These are phyloP conservation scores for Phellopilus nigrolimitatus DNA, from an alignment of 1,284 basidiomycete species.

Conservation along the genomic window DNA sequence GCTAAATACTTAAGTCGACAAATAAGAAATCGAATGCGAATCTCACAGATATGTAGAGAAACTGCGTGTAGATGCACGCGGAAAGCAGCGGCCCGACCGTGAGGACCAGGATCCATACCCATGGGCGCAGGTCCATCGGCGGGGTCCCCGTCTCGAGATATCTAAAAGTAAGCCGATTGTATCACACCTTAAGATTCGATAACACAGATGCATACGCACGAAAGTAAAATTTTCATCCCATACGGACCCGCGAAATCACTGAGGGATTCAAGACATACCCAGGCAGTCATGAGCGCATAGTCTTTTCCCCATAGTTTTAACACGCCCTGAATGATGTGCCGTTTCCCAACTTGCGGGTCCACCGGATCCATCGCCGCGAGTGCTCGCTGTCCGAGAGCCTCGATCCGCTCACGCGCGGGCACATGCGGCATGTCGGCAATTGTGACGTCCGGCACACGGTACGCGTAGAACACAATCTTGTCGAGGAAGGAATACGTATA, in stretches of 20 bases:
- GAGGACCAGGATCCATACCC: constrained; percentile 19
- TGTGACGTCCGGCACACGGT: constrained; percentile 15
- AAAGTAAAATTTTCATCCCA: no score
- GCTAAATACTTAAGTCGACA: not conserved
- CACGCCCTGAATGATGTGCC: constrained; percentile 15
- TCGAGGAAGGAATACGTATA: constrained; percentile 14
- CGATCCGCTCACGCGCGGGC: constrained; percentile 3
- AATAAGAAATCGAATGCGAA: not conserved
- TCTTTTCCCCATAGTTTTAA: no score
- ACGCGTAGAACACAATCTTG: constrained; percentile 16
- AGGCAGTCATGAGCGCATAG: no score
- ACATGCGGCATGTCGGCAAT: constrained; percentile 18
- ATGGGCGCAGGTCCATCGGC: constrained; percentile 7
- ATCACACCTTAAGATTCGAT: not conserved
- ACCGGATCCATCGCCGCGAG: constrained; percentile 5
- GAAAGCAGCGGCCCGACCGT: constrained; percentile 12
- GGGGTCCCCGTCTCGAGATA: constrained; percentile 17
- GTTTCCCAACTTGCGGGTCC: constrained; percentile 14
- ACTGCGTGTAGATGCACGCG: constrained; percentile 10
- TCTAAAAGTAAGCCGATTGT: not conserved
- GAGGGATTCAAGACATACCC: no score
- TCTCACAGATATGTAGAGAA: constrained; percentile 9
- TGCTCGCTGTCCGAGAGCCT: not conserved
- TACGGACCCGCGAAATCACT: no score
- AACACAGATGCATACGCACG: no score